Evolutionary conservation across 2,329 filamentous ascomycete species (phyloP).

Genomic region (Aphanocladium album): DNA sequence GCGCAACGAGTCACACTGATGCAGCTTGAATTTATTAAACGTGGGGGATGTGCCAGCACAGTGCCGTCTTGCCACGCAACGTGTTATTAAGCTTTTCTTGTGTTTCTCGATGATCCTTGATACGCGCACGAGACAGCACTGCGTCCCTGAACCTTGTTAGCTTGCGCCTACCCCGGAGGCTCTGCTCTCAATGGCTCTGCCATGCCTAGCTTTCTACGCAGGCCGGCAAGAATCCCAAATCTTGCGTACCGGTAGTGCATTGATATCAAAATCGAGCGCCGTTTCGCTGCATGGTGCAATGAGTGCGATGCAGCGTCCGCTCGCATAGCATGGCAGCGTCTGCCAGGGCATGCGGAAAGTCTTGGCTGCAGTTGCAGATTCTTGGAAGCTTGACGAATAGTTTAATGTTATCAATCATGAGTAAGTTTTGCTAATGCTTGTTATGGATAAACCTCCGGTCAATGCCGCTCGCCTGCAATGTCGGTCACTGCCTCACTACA

Average conservation of each 20-base stretch:
- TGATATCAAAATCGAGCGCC: background rate
- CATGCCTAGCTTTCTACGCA: background rate
- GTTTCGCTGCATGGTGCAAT: background rate
- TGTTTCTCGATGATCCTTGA: background rate
- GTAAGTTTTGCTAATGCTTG: background rate
- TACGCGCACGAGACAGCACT: background rate
- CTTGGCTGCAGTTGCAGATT: background rate
- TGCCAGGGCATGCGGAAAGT: background rate
- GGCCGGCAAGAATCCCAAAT: too few relatives aligned
- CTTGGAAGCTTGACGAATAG: background rate
- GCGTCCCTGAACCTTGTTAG: background rate
- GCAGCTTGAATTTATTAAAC: background rate
- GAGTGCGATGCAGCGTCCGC: background rate
- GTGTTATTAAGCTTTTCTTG: constrained; percentile 3
- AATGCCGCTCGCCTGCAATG: too few relatives aligned
- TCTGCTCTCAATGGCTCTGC: too few relatives aligned
- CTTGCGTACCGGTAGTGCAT: too few relatives aligned
- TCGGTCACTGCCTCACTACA: too few relatives aligned
- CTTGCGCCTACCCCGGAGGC: background rate
- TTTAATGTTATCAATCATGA: background rate
- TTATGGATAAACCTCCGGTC: too few relatives aligned
- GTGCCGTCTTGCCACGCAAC: background rate
- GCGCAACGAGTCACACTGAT: background rate
- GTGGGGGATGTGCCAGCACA: background rate
- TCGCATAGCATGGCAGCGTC: background rate